These are phyloP conservation scores for Phoma herbarum DNA, from an alignment of 2,329 filamentous ascomycete species.

Conservation along the genomic window DNA sequence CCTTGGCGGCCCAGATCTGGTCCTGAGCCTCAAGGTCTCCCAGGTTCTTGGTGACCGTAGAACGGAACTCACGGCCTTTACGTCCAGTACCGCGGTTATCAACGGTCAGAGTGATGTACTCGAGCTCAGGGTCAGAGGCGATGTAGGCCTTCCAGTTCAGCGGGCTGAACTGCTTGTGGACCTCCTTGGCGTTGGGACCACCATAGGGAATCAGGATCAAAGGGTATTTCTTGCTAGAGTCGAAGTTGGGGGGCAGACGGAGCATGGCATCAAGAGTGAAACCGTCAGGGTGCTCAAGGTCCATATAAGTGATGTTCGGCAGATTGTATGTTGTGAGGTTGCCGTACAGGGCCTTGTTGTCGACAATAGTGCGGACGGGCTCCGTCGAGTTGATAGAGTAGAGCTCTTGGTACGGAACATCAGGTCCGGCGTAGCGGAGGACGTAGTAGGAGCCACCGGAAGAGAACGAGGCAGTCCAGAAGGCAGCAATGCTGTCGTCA, in stretches of 20 bases:
- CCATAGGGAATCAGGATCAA: constrained; percentile 74
- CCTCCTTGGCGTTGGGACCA: constrained; percentile 70
- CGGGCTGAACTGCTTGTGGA: constrained; percentile 64
- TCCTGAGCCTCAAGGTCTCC: constrained; percentile 71
- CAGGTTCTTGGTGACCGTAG: constrained; percentile 65
- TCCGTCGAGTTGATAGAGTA: constrained; percentile 65
- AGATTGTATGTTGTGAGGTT: constrained; percentile 68
- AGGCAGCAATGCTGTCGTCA: constrained; percentile 65
- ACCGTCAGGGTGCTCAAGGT: constrained; percentile 68
- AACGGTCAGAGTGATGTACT: constrained; percentile 73
- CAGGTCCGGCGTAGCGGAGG: constrained; percentile 70
- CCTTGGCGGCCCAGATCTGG: constrained; percentile 71
- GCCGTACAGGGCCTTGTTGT: constrained; percentile 66
- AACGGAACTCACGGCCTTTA: constrained; percentile 70
- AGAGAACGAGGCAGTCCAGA: constrained; percentile 73
- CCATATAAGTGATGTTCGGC: constrained; percentile 70
- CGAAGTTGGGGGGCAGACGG: constrained; percentile 70
- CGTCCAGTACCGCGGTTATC: constrained; percentile 74
- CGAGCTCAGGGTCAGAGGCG: constrained; percentile 71
- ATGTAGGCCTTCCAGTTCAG: constrained; percentile 71
- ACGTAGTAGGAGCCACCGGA: constrained; percentile 70
- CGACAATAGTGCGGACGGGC: constrained; percentile 66
- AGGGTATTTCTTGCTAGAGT: constrained; percentile 70
- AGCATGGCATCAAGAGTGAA: constrained; percentile 71
- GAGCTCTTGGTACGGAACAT: constrained; percentile 74